Conservation (phyloP, 148 eudicot species). For the Rhododendron vialii region DNA sequence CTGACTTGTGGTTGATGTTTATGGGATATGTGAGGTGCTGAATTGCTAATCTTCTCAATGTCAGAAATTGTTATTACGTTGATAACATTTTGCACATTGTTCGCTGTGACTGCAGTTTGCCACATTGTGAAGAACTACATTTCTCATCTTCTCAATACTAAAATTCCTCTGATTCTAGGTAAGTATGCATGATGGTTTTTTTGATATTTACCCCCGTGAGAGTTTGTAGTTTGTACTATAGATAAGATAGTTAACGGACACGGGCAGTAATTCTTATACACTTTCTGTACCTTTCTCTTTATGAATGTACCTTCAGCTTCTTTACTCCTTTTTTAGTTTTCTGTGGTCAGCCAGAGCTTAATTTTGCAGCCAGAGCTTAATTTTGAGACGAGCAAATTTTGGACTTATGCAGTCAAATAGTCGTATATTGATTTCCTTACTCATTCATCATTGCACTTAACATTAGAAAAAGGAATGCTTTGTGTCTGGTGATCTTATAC, state of each 20-base stretch:
- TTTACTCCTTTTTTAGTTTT: not conserved
- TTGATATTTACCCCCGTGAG: not conserved
- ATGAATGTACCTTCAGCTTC: not conserved
- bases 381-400: not conserved
- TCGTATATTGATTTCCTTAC: not conserved
- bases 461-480: not conserved
- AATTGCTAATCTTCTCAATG: slow-evolving; percentile 15
- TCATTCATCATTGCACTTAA: not conserved
- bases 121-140: slow-evolving; percentile 91
- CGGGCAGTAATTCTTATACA: not conserved
- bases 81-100: not conserved
- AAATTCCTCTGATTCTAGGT: slow-evolving; percentile 92
- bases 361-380: not conserved
- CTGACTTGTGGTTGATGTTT: slow-evolving; percentile 3
- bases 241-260: not conserved
- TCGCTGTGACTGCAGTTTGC: slow-evolving; percentile 52
- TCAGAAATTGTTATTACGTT: not conserved
- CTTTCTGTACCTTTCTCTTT: not conserved
- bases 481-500: not conserved
- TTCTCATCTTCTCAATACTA: slow-evolving; percentile 57
- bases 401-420: not conserved
- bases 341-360: not conserved
- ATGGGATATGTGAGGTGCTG: not conserved
- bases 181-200: slow-evolving; percentile 8
- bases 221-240: not conserved